Percentiles rank a stretch among this genome's conserved stretches.
Conservation (phyloP, 169 alveolate genomes). For the Babesia bovis region DNA sequence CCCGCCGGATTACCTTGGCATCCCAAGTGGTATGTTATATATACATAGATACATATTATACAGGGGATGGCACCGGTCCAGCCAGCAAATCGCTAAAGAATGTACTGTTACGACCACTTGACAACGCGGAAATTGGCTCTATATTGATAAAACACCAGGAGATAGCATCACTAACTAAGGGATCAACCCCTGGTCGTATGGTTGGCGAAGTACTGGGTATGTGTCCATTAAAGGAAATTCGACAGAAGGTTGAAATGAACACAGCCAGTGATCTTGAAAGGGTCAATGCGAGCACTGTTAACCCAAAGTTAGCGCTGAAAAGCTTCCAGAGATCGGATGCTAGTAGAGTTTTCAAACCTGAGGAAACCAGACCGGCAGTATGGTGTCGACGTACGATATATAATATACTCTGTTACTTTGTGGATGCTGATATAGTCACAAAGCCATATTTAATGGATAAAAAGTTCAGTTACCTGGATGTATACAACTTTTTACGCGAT, state of each 20-base stretch:
- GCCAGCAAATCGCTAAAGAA: slow-evolving; percentile 17
- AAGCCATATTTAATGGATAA: slow-evolving; percentile 67
- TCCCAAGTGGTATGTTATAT: slow-evolving; percentile 14
- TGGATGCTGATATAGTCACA: slow-evolving; percentile 75
- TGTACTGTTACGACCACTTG: slow-evolving; percentile 56
- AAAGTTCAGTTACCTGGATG: slow-evolving; percentile 73
- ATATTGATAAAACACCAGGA: slow-evolving; percentile 52
- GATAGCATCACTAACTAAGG: slow-evolving; percentile 20
- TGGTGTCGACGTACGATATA: slow-evolving; percentile 84
- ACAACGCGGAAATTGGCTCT: slow-evolving; percentile 4
- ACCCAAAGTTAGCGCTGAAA: slow-evolving; percentile 73
- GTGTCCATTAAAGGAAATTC: slow-evolving; percentile 79
- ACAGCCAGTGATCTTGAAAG: slow-evolving; percentile 85
- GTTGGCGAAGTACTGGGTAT: slow-evolving; percentile 77
- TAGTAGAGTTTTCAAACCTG: slow-evolving; percentile 76
- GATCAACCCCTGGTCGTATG: slow-evolving; percentile 11
- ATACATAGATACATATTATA: background rate
- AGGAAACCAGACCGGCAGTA: slow-evolving; percentile 76
- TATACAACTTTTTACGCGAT: slow-evolving; percentile 82
- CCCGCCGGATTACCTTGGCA: slow-evolving; percentile 26
- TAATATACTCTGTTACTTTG: slow-evolving; percentile 70
- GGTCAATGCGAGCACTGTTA: slow-evolving; percentile 39
- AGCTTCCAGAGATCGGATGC: slow-evolving; percentile 86
- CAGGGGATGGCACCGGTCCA: slow-evolving; percentile 20
- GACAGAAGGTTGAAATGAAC: slow-evolving; percentile 75